Conservation (phyloP, 768 basidiomycete species). For the Brasilioporus rufonigricans region DNA sequence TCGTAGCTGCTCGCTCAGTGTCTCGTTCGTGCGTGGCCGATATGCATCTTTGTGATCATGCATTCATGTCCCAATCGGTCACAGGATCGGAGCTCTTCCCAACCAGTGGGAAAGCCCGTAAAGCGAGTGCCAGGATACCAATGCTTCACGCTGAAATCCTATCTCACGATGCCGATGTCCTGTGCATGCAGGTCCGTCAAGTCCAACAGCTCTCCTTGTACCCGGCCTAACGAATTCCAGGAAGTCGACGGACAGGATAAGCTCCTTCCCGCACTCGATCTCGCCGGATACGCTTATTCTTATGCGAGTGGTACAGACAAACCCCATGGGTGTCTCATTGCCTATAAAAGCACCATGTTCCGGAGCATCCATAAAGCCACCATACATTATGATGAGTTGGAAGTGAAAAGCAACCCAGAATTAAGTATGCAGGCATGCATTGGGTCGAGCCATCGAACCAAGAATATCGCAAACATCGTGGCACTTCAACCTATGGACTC, state of each 20-base stretch:
- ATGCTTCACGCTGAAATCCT: conserved; percentile 80
- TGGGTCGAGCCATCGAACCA: conserved; percentile 67
- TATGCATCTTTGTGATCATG: not conserved
- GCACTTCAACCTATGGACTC: conserved; percentile 51
- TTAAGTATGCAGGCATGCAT: conserved; percentile 34
- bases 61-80: not conserved
- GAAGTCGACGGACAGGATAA: conserved; percentile 85
- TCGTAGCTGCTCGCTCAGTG: conserved; percentile 72
- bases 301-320: conserved; percentile 73
- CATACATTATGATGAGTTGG: conserved; percentile 70
- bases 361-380: conserved; percentile 41
- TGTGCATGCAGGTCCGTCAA: conserved; percentile 76
- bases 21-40: conserved; percentile 64
- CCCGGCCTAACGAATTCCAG: conserved; percentile 37
- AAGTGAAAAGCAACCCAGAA: conserved; percentile 41
- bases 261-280: conserved; percentile 63
- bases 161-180: conserved; percentile 69
- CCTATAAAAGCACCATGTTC: conserved; percentile 58
- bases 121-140: conserved; percentile 65
- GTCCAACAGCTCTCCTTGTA: not conserved
- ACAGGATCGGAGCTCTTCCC: conserved; percentile 81
- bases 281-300: conserved; percentile 60
- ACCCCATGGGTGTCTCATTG: conserved; percentile 83
- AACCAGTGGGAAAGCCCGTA: conserved; percentile 74
- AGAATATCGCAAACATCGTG: conserved; percentile 77